A percentile compares a stretch with the other conserved stretches of the same genome.
Conservation (phyloP, 2,329 filamentous ascomycete species). For the Calcarisporium arbuscula region DNA sequence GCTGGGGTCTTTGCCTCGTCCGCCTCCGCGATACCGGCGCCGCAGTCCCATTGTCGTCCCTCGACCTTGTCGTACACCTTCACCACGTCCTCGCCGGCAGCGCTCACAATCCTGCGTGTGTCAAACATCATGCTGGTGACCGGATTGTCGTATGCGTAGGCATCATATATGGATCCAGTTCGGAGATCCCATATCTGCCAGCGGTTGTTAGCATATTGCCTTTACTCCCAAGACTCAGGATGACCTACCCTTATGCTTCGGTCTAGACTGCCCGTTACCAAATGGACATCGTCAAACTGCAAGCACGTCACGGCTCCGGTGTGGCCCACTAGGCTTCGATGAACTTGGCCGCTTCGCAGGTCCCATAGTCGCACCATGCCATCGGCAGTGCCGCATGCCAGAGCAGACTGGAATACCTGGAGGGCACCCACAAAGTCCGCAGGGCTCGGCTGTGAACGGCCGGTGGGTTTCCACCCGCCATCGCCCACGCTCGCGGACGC, state of each 20-base stretch:
- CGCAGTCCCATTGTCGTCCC: slow-evolving; percentile 93
- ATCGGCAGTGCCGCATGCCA: slow-evolving; percentile 94
- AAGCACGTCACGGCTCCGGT: slow-evolving; percentile 90
- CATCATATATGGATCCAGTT: slow-evolving; percentile 90
- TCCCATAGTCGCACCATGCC: slow-evolving; percentile 98
- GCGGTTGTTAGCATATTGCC: slow-evolving; percentile 17
- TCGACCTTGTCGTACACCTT: slow-evolving; percentile 99
- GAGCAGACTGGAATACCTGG: slow-evolving; percentile 91
- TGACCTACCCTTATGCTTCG: slow-evolving; percentile 82
- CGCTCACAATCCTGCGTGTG: slow-evolving; percentile 77
- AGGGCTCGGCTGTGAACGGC: slow-evolving; percentile 52
- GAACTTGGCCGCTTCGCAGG: slow-evolving; percentile 92
- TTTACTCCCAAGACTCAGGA: not conserved
- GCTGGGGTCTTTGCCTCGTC: slow-evolving; percentile 59
- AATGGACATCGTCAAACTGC: slow-evolving; percentile 92
- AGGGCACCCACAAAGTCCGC: slow-evolving; percentile 92
- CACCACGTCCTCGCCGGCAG: slow-evolving; percentile 85
- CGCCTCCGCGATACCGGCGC: slow-evolving; percentile 67
- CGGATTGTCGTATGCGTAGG: slow-evolving; percentile 88
- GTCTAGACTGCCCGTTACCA: slow-evolving; percentile 89
- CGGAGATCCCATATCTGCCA: slow-evolving; percentile 94
- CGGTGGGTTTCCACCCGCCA: slow-evolving; percentile 66
- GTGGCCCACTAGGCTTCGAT: slow-evolving; percentile 89
- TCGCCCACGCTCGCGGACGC: slow-evolving; percentile 58
- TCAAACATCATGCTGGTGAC: slow-evolving; percentile 99